A percentile compares a stretch with the other conserved stretches of the same genome.
phyloP scores from a whole-genome alignment of 2,329 filamentous ascomycete genomes.

The Fusarium continuum region DNA sequence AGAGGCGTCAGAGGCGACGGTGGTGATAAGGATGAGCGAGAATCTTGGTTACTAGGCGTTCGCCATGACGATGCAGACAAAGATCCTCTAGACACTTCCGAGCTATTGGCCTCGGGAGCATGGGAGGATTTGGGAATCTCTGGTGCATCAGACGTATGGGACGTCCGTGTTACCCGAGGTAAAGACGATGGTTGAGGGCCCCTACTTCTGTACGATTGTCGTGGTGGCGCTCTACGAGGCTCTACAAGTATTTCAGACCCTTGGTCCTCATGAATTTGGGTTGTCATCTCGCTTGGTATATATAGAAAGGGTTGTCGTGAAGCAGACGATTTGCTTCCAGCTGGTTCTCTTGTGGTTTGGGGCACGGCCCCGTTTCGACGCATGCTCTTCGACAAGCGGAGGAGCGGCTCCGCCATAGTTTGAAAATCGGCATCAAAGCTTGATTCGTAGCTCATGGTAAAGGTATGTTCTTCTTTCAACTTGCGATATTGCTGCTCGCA shows the following conservation, averaged over 20 bases:
- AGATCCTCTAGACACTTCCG: rapidly evolving
- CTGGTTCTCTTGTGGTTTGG: no score
- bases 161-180: no score
- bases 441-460: rapidly evolving
- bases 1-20: background rate
- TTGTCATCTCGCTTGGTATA: background rate
- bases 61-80: no score
- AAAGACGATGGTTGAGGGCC: no score
- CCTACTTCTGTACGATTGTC: no score
- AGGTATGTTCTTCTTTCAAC: background rate
- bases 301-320: background rate
- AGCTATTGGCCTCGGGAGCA: rapidly evolving
- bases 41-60: background rate
- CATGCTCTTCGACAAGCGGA: background rate
- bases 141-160: no score
- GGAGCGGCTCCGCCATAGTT: background rate
- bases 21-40: background rate
- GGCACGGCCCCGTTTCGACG: background rate
- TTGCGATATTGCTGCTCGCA: background rate
- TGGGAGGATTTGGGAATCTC: rapidly evolving
- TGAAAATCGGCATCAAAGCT: background rate
- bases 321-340: background rate
- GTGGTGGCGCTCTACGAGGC: no score
- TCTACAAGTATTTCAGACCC: no score
- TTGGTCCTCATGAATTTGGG: background rate